phyloP scores from a whole-genome alignment of 2,329 filamentous ascomycete species.

The Fusarium subtropicale region DNA sequence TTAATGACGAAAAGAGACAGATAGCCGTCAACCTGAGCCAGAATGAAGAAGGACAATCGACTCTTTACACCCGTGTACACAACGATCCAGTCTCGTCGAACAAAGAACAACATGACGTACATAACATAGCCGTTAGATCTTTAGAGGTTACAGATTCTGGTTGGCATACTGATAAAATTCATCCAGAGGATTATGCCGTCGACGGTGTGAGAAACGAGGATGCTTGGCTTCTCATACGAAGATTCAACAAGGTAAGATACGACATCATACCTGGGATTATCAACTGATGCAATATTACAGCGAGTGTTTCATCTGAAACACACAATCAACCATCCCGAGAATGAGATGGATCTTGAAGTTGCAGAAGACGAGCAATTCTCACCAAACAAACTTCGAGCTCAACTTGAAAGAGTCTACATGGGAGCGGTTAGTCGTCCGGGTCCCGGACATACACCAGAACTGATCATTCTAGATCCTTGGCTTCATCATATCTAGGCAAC shows the following conservation, averaged over 20 bases:
- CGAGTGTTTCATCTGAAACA: constrained; percentile 26
- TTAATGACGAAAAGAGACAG: not conserved
- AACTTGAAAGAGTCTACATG: constrained; percentile 81
- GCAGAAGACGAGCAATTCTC: constrained; percentile 84
- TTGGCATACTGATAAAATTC: not conserved
- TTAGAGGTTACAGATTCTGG: constrained; percentile 1
- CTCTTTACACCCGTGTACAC: not conserved
- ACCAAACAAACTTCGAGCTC: constrained; percentile 81
- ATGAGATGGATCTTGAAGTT: constrained; percentile 26
- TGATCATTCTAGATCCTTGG: not conserved
- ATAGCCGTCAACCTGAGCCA: constrained; percentile 5
- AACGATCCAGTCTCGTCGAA: not conserved
- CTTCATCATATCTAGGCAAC: constrained; percentile 59
- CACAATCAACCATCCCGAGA: not conserved
- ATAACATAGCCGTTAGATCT: rapidly evolving
- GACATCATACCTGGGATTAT: rapidly evolving
- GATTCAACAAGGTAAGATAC: constrained; percentile 23
- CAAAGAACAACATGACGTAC: rapidly evolving
- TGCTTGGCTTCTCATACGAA: constrained; percentile 22
- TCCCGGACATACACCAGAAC: too few relatives aligned
- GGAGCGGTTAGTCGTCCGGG: constrained; percentile 68
- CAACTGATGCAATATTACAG: not conserved
- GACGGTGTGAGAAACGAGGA: constrained; percentile 20
- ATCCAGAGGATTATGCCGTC: not conserved
- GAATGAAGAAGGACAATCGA: not conserved